Conservation (phyloP, 164 flowering plant species). For the Hamamelis virginiana region DNA sequence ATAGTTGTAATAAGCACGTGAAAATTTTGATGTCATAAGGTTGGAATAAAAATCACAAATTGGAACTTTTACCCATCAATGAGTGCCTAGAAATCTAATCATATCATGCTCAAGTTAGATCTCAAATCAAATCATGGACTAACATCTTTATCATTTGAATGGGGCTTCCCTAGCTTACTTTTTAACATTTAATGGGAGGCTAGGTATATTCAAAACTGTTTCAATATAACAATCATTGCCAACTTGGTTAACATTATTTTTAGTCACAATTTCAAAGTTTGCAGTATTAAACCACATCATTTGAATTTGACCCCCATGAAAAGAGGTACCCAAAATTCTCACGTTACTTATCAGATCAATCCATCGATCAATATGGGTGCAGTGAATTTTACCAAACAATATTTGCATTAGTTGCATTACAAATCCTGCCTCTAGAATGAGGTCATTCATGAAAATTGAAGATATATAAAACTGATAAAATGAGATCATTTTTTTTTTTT, state of each 20-base stretch:
- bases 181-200: too few species aligned
- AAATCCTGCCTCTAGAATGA: too few species aligned
- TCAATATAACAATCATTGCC: conserved; percentile 12
- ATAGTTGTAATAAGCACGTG: not conserved
- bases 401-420: too few species aligned
- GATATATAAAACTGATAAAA: too few species aligned
- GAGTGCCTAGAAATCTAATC: conserved; percentile 14
- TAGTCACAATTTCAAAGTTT: not conserved
- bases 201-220: not conserved
- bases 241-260: not conserved
- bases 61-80: too few species aligned
- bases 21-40: not conserved
- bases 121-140: conserved; percentile 9
- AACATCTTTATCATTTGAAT: not conserved
- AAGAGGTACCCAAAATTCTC: not conserved
- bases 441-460: too few species aligned
- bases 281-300: not conserved
- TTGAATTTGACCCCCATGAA: conserved; percentile 6
- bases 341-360: too few species aligned
- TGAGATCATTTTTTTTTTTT: too few species aligned
- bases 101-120: conserved; percentile 6
- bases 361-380: too few species aligned
- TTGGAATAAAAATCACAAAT: not conserved
- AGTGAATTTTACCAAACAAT: too few species aligned
- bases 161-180: not conserved